Evolutionary conservation across 257 asterid species (phyloP).

Genomic region (Solanum tacnaense): DNA sequence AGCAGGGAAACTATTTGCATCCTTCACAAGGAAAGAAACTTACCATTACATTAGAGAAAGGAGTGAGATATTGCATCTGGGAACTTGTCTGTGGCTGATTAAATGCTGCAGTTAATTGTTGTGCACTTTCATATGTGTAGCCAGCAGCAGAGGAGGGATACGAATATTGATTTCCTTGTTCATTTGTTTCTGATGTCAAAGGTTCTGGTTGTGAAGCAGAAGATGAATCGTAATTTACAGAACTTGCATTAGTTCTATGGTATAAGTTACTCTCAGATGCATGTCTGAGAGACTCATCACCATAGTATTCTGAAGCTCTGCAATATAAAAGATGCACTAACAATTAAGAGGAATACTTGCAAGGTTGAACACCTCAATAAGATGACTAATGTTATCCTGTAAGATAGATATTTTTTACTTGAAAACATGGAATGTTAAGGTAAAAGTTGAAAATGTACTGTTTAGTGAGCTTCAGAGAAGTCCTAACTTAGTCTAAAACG

Average conservation of each 20-base stretch:
- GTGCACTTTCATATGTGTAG: constrained; percentile 46
- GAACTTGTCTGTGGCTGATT: constrained; percentile 39
- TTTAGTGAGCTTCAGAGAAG: not conserved
- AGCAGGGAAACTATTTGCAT: not conserved
- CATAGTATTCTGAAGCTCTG: constrained; percentile 63
- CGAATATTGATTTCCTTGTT: constrained; percentile 49
- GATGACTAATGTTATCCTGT: not conserved
- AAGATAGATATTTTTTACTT: not conserved
- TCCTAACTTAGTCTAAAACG: not conserved
- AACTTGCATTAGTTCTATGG: constrained; percentile 32
- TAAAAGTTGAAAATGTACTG: not conserved
- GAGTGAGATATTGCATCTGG: constrained; percentile 49
- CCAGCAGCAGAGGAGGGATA: constrained; percentile 45
- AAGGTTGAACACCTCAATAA: not conserved
- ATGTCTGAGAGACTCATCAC: constrained; percentile 43
- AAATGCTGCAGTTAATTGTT: constrained; percentile 36
- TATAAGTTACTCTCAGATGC: constrained; percentile 47
- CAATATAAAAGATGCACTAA: not conserved
- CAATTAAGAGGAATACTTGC: not conserved
- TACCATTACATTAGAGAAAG: constrained; percentile 61
- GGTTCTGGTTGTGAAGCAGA: constrained; percentile 55
- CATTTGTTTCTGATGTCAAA: constrained; percentile 44
- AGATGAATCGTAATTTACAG: constrained; percentile 46
- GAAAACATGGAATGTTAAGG: not conserved
- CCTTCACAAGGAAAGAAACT: not conserved